These are phyloP conservation scores for Fusarium sp. DNA, from an alignment of 2,329 filamentous ascomycete species.

Conservation along the genomic window DNA sequence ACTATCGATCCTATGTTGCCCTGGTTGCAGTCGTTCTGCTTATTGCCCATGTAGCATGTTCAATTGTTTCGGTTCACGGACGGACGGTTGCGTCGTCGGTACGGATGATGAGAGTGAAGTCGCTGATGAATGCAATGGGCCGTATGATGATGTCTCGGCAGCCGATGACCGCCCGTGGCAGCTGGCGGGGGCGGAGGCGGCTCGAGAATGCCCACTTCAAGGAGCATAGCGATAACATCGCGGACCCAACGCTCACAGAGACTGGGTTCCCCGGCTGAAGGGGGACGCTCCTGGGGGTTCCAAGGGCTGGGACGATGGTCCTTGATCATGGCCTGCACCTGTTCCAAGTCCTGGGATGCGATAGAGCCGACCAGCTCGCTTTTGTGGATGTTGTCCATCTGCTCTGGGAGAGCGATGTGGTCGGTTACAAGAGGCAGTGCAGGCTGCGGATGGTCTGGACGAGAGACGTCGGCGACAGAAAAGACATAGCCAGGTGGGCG, in stretches of 20 bases:
- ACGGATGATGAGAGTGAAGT: conserved; percentile 36
- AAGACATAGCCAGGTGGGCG: conserved; percentile 25
- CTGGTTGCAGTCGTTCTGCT: not conserved
- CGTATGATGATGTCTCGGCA: conserved; percentile 38
- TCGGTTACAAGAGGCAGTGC: conserved; percentile 19
- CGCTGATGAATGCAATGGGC: conserved; percentile 35
- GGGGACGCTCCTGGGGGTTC: not conserved
- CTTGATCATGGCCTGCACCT: conserved; percentile 27
- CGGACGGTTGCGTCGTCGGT: conserved; percentile 27
- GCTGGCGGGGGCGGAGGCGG: conserved; percentile 13
- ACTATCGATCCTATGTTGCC: not conserved
- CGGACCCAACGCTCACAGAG: conserved; percentile 25
- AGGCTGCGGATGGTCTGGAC: not conserved
- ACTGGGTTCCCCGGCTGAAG: not conserved
- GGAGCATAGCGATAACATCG: conserved; percentile 15
- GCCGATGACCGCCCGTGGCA: conserved; percentile 1
- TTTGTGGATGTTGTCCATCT: conserved; percentile 21
- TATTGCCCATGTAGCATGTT: not conserved
- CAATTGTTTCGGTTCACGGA: not conserved
- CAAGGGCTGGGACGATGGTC: conserved; percentile 4
- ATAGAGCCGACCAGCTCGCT: conserved; percentile 36
- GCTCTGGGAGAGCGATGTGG: conserved; percentile 1
- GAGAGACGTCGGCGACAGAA: conserved; percentile 1
- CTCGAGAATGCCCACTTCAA: conserved; percentile 25
- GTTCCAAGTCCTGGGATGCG: conserved; percentile 25